Conservation (phyloP, 2,329 filamentous ascomycete genomes). For the Ophiocordyceps camponoti-rufipedis region DNA sequence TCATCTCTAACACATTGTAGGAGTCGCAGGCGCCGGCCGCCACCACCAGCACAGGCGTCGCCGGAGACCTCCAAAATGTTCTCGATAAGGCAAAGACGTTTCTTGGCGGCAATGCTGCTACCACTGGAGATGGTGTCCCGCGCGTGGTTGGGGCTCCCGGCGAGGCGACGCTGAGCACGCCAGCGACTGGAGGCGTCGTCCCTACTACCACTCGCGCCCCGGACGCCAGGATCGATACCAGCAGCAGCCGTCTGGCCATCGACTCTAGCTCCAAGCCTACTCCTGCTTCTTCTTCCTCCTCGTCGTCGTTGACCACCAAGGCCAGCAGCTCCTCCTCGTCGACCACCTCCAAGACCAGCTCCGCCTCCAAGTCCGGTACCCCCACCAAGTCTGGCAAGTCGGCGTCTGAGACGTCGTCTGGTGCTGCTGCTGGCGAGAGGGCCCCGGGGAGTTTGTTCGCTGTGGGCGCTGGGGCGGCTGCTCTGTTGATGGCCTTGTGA, state of each 20-base stretch:
- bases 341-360: too few relatives aligned
- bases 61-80: too few relatives aligned
- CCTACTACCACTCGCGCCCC: background rate
- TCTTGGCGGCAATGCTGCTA: too few relatives aligned
- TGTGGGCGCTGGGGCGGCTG: background rate
- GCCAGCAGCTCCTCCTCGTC: background rate
- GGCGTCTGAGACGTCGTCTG: background rate
- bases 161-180: too few relatives aligned
- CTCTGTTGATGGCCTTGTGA: background rate
- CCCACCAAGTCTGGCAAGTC: too few relatives aligned
- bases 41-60: background rate
- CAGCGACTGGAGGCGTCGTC: background rate
- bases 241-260: background rate
- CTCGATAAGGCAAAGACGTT: too few relatives aligned
- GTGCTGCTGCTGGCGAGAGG: background rate
- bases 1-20: too few relatives aligned
- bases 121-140: too few relatives aligned
- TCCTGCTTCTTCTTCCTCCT: background rate
- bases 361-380: too few relatives aligned
- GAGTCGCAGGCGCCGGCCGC: too few relatives aligned
- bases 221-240: background rate
- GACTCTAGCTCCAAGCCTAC: background rate
- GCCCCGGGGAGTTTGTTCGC: background rate
- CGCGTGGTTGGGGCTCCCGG: too few relatives aligned
- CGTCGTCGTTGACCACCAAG: too few relatives aligned